These are phyloP conservation scores for Boletus reticuloceps DNA, from an alignment of 768 basidiomycete genomes.

Conservation along the genomic window DNA sequence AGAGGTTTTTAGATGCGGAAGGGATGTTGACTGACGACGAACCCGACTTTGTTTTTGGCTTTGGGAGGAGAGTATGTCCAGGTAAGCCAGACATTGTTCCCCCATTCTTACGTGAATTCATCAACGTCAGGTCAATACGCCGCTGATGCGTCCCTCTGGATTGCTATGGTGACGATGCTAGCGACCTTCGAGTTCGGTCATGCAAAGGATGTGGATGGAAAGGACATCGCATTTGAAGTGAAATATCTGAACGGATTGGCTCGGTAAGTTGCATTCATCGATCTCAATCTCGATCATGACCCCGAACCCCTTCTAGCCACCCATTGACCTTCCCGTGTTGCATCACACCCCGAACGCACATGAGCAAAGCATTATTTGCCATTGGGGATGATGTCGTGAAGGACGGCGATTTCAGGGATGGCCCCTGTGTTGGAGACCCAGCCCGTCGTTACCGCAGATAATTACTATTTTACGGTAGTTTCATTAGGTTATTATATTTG, in stretches of 20 bases:
- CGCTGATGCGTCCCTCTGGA: neutral
- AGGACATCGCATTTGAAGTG: neutral
- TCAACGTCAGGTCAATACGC: neutral
- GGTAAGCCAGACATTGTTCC: neutral
- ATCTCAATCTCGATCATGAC: too few relatives aligned
- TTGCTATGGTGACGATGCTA: neutral
- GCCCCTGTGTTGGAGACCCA: too few relatives aligned
- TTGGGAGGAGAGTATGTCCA: neutral
- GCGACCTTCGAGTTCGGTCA: neutral
- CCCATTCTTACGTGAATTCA: neutral
- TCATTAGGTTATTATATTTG: too few relatives aligned
- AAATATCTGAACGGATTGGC: neutral
- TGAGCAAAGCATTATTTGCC: neutral
- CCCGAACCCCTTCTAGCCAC: neutral
- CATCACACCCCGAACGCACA: neutral
- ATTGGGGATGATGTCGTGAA: too few relatives aligned
- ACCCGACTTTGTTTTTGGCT: neutral
- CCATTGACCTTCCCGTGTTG: neutral
- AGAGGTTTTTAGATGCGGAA: neutral
- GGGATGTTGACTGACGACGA: neutral
- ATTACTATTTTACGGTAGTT: too few relatives aligned
- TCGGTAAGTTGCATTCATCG: too few relatives aligned
- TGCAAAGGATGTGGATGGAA: neutral
- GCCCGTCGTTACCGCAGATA: too few relatives aligned
- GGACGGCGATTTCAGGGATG: too few relatives aligned